Conservation (phyloP, 805 yeast species). For the Lipomyces yamadae region DNA sequence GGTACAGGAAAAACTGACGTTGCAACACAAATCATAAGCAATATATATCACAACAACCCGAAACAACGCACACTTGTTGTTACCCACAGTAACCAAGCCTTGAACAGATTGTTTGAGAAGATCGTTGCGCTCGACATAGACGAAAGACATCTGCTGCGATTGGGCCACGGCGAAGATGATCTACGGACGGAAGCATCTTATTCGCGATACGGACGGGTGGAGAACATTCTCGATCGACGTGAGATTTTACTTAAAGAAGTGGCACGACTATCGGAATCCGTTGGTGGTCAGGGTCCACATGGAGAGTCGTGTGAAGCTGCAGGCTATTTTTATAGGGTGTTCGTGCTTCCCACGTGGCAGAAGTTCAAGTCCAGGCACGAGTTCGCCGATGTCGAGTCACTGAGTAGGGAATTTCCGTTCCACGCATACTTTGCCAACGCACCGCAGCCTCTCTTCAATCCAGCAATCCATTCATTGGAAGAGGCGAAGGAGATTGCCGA, state of each 20-base stretch:
- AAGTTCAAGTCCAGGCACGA: slow-evolving; percentile 19
- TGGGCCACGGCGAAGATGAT: slow-evolving; percentile 40
- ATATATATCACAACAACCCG: slow-evolving; percentile 39
- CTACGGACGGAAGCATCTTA: slow-evolving; percentile 27
- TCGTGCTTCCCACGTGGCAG: slow-evolving; percentile 40
- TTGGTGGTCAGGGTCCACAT: slow-evolving; percentile 47
- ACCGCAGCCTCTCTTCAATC: slow-evolving; percentile 35
- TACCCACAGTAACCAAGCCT: slow-evolving; percentile 41
- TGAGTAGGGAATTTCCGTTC: slow-evolving; percentile 34
- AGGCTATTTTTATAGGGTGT: slow-evolving; percentile 42
- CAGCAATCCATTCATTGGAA: slow-evolving; percentile 21
- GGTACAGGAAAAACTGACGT: slow-evolving; percentile 66
- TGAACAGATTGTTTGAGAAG: slow-evolving; percentile 40
- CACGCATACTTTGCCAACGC: slow-evolving; percentile 33
- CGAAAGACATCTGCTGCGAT: slow-evolving; percentile 40
- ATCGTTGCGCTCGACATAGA: slow-evolving; percentile 39
- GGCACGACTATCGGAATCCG: slow-evolving; percentile 43
- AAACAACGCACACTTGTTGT: slow-evolving; percentile 44
- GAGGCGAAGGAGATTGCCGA: slow-evolving; percentile 30
- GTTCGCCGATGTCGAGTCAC: background rate
- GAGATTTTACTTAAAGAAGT: slow-evolving; percentile 40
- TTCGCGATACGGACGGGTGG: slow-evolving; percentile 38
- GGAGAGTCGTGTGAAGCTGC: slow-evolving; percentile 51
- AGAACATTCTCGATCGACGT: slow-evolving; percentile 33
- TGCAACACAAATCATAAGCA: slow-evolving; percentile 40